A percentile compares a stretch with the other conserved stretches of the same genome.
Conservation (phyloP, 2,329 filamentous ascomycete species). For the Aspergillus nomiae region DNA sequence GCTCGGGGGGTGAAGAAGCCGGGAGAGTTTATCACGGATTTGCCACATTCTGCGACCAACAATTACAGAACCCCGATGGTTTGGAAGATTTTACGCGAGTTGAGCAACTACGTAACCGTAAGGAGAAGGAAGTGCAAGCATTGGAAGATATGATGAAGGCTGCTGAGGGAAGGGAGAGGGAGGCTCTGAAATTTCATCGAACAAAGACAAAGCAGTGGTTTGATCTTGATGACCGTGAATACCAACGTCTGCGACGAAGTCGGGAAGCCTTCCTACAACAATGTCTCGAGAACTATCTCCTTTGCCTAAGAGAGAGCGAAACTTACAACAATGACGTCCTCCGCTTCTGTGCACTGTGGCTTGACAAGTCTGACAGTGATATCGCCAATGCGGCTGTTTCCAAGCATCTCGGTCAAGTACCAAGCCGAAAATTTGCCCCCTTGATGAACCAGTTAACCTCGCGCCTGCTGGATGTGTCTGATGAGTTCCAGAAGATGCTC, state of each 20-base stretch:
- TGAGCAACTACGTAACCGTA: slow-evolving; percentile 75
- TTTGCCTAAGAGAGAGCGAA: slow-evolving; percentile 81
- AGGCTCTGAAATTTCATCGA: slow-evolving; percentile 62
- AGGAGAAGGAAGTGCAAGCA: slow-evolving; percentile 76
- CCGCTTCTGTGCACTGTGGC: slow-evolving; percentile 91
- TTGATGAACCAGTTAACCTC: slow-evolving; percentile 97
- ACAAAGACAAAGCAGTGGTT: slow-evolving; percentile 83
- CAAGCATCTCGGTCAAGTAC: slow-evolving; percentile 70
- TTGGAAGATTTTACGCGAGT: slow-evolving; percentile 83
- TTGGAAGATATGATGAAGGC: slow-evolving; percentile 63
- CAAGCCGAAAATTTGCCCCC: slow-evolving; percentile 87
- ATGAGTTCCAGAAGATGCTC: slow-evolving; percentile 75
- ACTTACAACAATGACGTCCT: slow-evolving; percentile 86
- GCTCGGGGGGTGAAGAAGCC: slow-evolving; percentile 69
- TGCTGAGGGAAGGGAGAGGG: slow-evolving; percentile 54
- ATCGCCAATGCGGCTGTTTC: slow-evolving; percentile 76
- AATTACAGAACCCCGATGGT: slow-evolving; percentile 82
- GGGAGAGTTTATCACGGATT: slow-evolving; percentile 94
- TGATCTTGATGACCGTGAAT: slow-evolving; percentile 84
- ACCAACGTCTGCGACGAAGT: slow-evolving; percentile 73
- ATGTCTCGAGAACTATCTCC: slow-evolving; percentile 89
- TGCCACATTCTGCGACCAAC: slow-evolving; percentile 90
- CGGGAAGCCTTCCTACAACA: slow-evolving; percentile 82
- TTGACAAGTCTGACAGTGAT: slow-evolving; percentile 77
- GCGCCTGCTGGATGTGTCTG: slow-evolving; percentile 72